Base-by-base conservation (phyloP, 2,329 filamentous ascomycete species). In the Talaromyces marneffei region DNA sequence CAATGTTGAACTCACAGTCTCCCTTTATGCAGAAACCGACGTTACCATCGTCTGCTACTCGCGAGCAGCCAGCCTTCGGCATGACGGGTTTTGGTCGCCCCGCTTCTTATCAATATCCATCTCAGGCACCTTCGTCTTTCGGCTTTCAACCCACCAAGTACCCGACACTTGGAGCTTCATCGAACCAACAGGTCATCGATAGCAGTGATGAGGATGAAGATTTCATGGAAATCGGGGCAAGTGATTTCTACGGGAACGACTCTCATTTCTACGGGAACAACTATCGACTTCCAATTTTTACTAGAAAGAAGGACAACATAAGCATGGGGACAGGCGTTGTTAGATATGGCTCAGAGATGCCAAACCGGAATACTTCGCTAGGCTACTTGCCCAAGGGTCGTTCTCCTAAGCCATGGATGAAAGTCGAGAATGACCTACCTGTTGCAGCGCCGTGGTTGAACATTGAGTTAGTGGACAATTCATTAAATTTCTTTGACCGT, bases 191-290 rank as follows among this genome's bases (percentile, higher is more conserved):
- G 10, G 33, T 55, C 1, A 56, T 37, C 20, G 67, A 70, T 55
- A 67, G 65, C 52, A 68, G 69, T 59, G 69, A 56, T 48, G 39
- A 53, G 29, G 61, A 75, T 57, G 72, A 71, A 60, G 73, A 75
- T 62, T 29, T 75, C n/a, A 63, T 70, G 50, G 74, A 75, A 57
- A 73, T 74, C 8, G 55, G 56, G 39, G 8, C 48, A 3, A 20
- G 35, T 3, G 61, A 63, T n/a, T 63, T 63, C 53, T 48, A 48
- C 10, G 44, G 35, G 14, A 14, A 40, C 14, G 18, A 9, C 35
- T n/a, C 35, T 4, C 39, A 63, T n/a, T 63, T 63, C 53, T 48
- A 48, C 10, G 44, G 35, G 14, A 14, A 40, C 14, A n/a, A 9
- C 35, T n/a, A n/a, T n/a, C 29, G 18, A n/a, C 2, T 33, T 18